Base-by-base conservation (phyloP, 2,329 filamentous ascomycete species). In the Tolypocladium inflatum region DNA sequence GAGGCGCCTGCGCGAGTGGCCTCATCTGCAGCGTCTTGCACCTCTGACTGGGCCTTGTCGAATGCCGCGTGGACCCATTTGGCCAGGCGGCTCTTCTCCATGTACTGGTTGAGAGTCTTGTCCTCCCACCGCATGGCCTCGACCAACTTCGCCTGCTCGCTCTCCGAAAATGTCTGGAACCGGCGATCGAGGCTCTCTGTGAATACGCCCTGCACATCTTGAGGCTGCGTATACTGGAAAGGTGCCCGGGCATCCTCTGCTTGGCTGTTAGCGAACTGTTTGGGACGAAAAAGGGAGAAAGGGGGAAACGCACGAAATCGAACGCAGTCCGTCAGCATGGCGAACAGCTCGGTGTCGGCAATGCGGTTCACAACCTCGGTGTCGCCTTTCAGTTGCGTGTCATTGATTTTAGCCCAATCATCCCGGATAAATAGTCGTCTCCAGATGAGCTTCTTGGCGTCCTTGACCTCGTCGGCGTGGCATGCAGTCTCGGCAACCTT, bases 391-490 rank as follows among this genome's bases (percentile, higher is more conserved):
- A 87, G 79, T 54, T 87, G 84, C 0, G 89, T 93, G 63, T 90
- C 85, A 67, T 94, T 93, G 68, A 95, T 82, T 59, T 77, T 78
- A 33, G 81, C 77, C 94, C 94, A 99, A 68, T 97, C 84, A 70
- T 97, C 92, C 55, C 86, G 84, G 63, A 93, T 81, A 66, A 89
- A 89, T 61, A 91, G 87, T 57, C 94, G 85, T 68, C 94, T 88
- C 94, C 94, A 99, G 61, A 97, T 89, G 43, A 85, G 74, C 19
- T 77, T 74, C 69, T 79, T 78, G 6, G 80, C 80, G 62, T 86
- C 80, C 62, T 80, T 79, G 52, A 82, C 78, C n/a, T 82, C 80
- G 21, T 77, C 85, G 63, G 75, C 77, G 65, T 71, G 78, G 65
- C 78, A 80, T 63, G 75, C 83, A 67, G 76, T 80, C 71, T 76